Evolutionary conservation across 169 alveolate species (phyloP).

Genomic region (Plasmodium ovale): DNA sequence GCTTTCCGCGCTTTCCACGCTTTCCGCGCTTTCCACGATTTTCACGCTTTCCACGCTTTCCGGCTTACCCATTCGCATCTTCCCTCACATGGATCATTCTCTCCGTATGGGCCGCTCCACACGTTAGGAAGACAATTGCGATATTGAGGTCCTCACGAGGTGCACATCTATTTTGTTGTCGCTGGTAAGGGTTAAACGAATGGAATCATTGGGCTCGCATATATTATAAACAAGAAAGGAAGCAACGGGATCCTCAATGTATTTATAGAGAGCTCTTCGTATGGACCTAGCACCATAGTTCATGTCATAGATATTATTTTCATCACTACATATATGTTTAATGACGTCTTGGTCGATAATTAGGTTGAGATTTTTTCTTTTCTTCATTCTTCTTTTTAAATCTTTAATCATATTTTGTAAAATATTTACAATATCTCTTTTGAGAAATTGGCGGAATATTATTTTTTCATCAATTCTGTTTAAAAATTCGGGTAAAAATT

Average conservation of each 20-base stretch:
- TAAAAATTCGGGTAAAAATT: slow-evolving; percentile 84
- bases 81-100: too few species aligned
- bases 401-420: slow-evolving; percentile 78
- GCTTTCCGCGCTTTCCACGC: too few species aligned
- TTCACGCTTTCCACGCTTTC: too few species aligned
- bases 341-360: slow-evolving; percentile 46
- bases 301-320: slow-evolving; percentile 71
- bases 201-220: slow-evolving; percentile 65
- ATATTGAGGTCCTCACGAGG: slow-evolving; percentile 9
- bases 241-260: slow-evolving; percentile 73
- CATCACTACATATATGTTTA: slow-evolving; percentile 53
- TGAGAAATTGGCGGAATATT: slow-evolving; percentile 81
- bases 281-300: slow-evolving; percentile 76
- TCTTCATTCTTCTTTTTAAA: slow-evolving; percentile 74
- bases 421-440: slow-evolving; percentile 80
- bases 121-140: too few species aligned
- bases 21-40: too few species aligned
- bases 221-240: slow-evolving; percentile 43
- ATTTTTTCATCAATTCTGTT: slow-evolving; percentile 86
- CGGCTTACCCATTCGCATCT: too few species aligned
- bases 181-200: slow-evolving; percentile 13
- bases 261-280: slow-evolving; percentile 67
- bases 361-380: slow-evolving; percentile 70
- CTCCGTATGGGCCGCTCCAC: too few species aligned
- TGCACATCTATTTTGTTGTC: slow-evolving; percentile 35